Percentiles rank a stretch among this genome's conserved stretches.
Evolutionary conservation across 495 filamentous ascomycete genomes (phyloP).

Genomic region (Aspergillus conjunctus): DNA sequence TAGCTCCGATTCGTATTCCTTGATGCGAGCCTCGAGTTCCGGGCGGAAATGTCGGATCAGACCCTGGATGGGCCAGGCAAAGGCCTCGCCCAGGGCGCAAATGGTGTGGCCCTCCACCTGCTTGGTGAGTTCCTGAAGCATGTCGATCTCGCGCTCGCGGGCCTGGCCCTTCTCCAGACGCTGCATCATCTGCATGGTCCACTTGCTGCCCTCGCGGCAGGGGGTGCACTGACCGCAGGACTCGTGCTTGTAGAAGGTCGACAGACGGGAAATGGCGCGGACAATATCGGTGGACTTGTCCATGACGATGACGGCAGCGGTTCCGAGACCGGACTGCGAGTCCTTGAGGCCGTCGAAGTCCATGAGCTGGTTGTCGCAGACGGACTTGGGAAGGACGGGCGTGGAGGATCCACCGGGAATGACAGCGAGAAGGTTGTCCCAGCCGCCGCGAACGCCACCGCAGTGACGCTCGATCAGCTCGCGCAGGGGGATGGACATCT

Average conservation of each 20-base stretch:
- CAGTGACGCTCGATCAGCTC: constrained; percentile 98
- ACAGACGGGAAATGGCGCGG: constrained; percentile 86
- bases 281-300: constrained; percentile 97
- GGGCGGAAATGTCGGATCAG: constrained; percentile 97
- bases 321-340: constrained; percentile 93
- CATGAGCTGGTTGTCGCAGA: constrained; percentile 96
- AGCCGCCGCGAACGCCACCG: constrained; percentile 92
- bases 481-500: constrained; percentile 93
- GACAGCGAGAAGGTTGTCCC: constrained; percentile 94
- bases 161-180: constrained; percentile 90
- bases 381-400: constrained; percentile 81
- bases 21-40: constrained; percentile 87
- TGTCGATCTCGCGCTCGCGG: constrained; percentile 91
- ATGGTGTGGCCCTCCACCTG: constrained; percentile 99
- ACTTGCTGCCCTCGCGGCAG: constrained; percentile 95
- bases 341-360: constrained; percentile 99
- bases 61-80: constrained; percentile 97
- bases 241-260: constrained; percentile 98
- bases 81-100: constrained; percentile 95
- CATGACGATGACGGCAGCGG: constrained; percentile 98
- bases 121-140: constrained; percentile 98
- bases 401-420: constrained; percentile 97
- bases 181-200: constrained; percentile 98
- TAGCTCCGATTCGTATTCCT: constrained; percentile 66
- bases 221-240: constrained; percentile 98